Conservation (phyloP, 371 early-diverging fungal genomes). For the Rhizopus arrhizus region DNA sequence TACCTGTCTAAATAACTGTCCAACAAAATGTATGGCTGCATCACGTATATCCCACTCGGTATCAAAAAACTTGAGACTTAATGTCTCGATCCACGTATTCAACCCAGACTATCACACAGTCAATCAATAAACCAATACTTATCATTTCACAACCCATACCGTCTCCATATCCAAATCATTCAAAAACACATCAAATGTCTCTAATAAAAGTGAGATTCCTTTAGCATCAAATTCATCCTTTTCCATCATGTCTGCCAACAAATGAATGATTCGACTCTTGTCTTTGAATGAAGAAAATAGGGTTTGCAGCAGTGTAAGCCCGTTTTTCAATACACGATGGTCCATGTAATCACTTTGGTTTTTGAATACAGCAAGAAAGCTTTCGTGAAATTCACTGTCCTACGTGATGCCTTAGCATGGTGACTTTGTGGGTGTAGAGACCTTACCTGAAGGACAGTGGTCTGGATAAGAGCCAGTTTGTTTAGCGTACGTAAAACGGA, state of each 20-base stretch:
- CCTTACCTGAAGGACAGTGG: not conserved
- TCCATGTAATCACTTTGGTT: constrained; percentile 38
- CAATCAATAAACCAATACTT: too few relatives aligned
- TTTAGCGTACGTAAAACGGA: constrained; percentile 1
- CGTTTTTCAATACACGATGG: constrained; percentile 51
- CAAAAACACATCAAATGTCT: constrained; percentile 48
- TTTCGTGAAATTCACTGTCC: constrained; percentile 18
- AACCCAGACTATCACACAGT: not conserved
- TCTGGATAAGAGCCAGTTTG: not conserved
- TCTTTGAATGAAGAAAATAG: constrained; percentile 11
- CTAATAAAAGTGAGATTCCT: constrained; percentile 43
- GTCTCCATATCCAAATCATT: constrained; percentile 29
- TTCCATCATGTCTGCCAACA: constrained; percentile 39
- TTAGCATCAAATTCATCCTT: constrained; percentile 41
- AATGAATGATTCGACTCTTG: constrained; percentile 35
- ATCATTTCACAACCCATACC: constrained; percentile 9
- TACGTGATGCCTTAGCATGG: not conserved
- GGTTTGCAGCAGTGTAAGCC: constrained; percentile 30
- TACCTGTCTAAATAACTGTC: constrained; percentile 43
- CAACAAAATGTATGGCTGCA: constrained; percentile 57
- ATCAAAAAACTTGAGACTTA: constrained; percentile 52
- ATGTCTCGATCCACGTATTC: constrained; percentile 33
- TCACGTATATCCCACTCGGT: constrained; percentile 66
- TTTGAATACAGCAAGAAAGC: constrained; percentile 34
- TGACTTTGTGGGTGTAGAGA: too few relatives aligned